Evolutionary conservation across 1,139 yeast genomes (phyloP).

Genomic region (Protomyces inouyei): DNA sequence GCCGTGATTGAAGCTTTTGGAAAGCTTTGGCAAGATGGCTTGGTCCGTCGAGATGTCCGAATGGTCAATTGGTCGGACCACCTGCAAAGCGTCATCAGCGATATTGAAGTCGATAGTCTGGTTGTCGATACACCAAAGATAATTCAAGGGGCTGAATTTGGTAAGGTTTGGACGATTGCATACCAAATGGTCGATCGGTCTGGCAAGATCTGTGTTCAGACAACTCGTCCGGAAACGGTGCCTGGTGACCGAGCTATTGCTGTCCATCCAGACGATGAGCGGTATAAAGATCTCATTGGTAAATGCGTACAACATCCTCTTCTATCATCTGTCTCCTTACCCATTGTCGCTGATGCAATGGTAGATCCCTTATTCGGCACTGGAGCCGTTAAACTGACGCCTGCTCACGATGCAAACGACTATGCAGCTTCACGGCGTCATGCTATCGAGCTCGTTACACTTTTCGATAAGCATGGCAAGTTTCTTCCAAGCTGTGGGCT

Average conservation of each 20-base stretch:
- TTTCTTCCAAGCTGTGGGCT: constrained; percentile 7
- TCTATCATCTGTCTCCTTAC: constrained; percentile 3
- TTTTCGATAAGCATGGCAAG: constrained; percentile 23
- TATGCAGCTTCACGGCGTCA: constrained; percentile 26
- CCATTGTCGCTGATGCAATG: constrained; percentile 24
- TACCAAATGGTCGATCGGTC: constrained; percentile 10
- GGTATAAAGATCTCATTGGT: constrained; percentile 13
- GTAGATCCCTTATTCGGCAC: constrained; percentile 30
- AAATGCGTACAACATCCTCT: constrained; percentile 26
- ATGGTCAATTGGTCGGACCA: constrained; percentile 31
- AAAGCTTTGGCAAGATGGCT: constrained; percentile 26
- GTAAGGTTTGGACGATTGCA: constrained; percentile 25
- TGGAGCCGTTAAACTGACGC: constrained; percentile 30
- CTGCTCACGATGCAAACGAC: constrained; percentile 30
- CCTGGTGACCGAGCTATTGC: constrained; percentile 30
- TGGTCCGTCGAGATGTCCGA: constrained; percentile 24
- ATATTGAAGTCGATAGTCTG: constrained; percentile 27
- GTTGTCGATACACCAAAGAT: constrained; percentile 2
- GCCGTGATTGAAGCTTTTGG: constrained; percentile 28
- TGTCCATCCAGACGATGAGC: constrained; percentile 24
- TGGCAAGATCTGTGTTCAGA: constrained; percentile 20
- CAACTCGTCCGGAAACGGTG: constrained; percentile 30
- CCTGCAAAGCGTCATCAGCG: constrained; percentile 29
- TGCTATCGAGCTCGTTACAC: background rate
- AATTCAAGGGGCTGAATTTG: constrained; percentile 23